phyloP scores from a whole-genome alignment of 768 basidiomycete species.

The Podaxis sp. region DNA sequence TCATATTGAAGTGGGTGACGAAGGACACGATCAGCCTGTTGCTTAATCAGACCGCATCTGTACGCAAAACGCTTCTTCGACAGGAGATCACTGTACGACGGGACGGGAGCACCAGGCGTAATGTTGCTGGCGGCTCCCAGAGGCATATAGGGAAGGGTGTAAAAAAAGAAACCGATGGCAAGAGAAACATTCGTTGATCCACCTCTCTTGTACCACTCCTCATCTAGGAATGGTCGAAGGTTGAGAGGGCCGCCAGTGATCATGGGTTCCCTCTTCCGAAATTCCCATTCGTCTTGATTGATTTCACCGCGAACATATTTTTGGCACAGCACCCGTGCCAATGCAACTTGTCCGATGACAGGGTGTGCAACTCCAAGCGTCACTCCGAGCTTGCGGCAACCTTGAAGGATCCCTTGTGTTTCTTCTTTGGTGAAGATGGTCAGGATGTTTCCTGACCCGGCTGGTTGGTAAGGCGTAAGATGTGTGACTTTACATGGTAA shows the following conservation, averaged over 20 bases:
- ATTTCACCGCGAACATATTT: slow-evolving; percentile 49
- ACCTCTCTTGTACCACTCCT: slow-evolving; percentile 43
- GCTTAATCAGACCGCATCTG: slow-evolving; percentile 37
- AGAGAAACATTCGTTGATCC: slow-evolving; percentile 44
- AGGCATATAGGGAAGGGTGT: slow-evolving; percentile 49
- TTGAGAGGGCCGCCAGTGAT: slow-evolving; percentile 49
- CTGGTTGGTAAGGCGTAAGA: slow-evolving; percentile 34
- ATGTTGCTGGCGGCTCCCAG: slow-evolving; percentile 28
- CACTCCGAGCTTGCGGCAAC: slow-evolving; percentile 40
- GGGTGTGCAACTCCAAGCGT: slow-evolving; percentile 54
- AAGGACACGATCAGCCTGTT: slow-evolving; percentile 32
- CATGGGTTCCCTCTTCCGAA: slow-evolving; percentile 48
- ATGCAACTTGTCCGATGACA: slow-evolving; percentile 50
- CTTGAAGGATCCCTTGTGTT: slow-evolving; percentile 32
- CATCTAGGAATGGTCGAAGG: slow-evolving; percentile 49
- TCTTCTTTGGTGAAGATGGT: slow-evolving; percentile 28
- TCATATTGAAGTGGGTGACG: slow-evolving; percentile 50
- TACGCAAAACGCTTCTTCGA: slow-evolving; percentile 47
- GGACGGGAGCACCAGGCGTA: slow-evolving; percentile 35
- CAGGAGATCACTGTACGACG: slow-evolving; percentile 41
- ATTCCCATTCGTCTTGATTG: slow-evolving; percentile 50
- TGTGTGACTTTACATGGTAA: slow-evolving; percentile 44
- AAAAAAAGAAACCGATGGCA: slow-evolving; percentile 42
- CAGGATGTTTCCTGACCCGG: slow-evolving; percentile 29
- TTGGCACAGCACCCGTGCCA: slow-evolving; percentile 49